phyloP scores from a whole-genome alignment of 495 filamentous ascomycete species.

The Thermothielavioides terrestris region DNA sequence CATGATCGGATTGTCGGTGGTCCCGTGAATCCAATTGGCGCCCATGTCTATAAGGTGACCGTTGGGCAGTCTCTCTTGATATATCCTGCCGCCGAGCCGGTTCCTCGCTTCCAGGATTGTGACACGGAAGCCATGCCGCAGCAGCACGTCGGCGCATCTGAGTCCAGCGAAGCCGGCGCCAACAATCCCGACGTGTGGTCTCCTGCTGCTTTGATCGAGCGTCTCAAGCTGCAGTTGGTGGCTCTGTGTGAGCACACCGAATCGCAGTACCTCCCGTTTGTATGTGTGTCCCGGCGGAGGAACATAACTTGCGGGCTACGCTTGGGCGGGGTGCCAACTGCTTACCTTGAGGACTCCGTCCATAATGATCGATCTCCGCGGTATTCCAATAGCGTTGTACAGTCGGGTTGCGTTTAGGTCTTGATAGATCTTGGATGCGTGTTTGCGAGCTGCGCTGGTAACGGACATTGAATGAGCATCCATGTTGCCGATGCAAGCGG shows the following conservation, averaged over 20 bases:
- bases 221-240: conserved; percentile 32
- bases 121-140: conserved; percentile 69
- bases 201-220: conserved; percentile 22
- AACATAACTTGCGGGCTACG: background rate
- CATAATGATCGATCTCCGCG: conserved; percentile 23
- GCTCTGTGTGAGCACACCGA: conserved; percentile 18
- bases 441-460: conserved; percentile 33
- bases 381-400: background rate
- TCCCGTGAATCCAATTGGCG: conserved; percentile 94
- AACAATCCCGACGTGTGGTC: conserved; percentile 57
- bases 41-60: conserved; percentile 56
- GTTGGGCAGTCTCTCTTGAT: conserved; percentile 39
- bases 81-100: conserved; percentile 74
- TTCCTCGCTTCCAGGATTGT: conserved; percentile 80
- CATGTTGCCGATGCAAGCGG: conserved; percentile 26
- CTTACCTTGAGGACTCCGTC: conserved; percentile 21
- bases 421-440: conserved; percentile 39
- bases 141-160: conserved; percentile 72
- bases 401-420: conserved; percentile 33
- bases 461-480: conserved; percentile 44
- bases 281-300: no score
- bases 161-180: conserved; percentile 86
- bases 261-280: no score
- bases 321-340: background rate
- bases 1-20: conserved; percentile 73